Percentiles rank a stretch among this genome's conserved stretches.
These are phyloP conservation scores for Lactarius vividus DNA, from an alignment of 768 basidiomycete genomes.

Conservation along the genomic window DNA sequence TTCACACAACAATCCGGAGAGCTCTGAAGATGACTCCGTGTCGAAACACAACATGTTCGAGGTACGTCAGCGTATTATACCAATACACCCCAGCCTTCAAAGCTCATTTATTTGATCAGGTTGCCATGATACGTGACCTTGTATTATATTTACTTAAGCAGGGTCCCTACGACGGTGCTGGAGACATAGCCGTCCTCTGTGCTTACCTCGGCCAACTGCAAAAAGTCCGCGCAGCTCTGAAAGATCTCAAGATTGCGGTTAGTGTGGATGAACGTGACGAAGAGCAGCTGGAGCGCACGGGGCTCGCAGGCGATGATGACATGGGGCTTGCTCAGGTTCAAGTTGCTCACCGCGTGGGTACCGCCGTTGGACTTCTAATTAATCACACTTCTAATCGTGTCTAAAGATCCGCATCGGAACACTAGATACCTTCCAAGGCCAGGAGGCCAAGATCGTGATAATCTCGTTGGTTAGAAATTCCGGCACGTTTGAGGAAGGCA, in stretches of 20 bases:
- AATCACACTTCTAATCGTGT: not conserved
- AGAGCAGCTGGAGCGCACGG: conserved; percentile 52
- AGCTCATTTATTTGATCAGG: conserved; percentile 25
- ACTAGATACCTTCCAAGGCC: conserved; percentile 77
- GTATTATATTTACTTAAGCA: conserved; percentile 54
- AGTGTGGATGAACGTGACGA: conserved; percentile 70
- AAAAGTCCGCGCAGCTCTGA: conserved; percentile 43
- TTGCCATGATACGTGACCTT: conserved; percentile 49
- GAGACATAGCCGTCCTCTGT: conserved; percentile 54
- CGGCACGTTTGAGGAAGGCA: conserved; percentile 44
- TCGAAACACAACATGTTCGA: conserved; percentile 70
- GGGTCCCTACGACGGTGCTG: conserved; percentile 45
- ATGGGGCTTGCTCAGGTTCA: conserved; percentile 45
- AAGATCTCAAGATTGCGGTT: conserved; percentile 49
- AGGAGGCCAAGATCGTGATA: conserved; percentile 70
- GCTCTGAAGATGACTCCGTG: conserved; percentile 56
- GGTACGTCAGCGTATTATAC: conserved; percentile 37
- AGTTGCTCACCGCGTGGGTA: conserved; percentile 52
- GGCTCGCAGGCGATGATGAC: conserved; percentile 40
- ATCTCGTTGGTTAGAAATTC: conserved; percentile 72
- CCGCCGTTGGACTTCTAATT: not conserved
- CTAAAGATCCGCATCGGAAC: conserved; percentile 67
- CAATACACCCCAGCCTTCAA: not conserved
- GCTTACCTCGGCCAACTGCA: conserved; percentile 53
- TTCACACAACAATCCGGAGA: conserved; percentile 59